Evolutionary conservation across 208 protist genomes (phyloP), one percentile per base, ranked within the genome.

Genomic region (Porcisia hertigi): DNA sequence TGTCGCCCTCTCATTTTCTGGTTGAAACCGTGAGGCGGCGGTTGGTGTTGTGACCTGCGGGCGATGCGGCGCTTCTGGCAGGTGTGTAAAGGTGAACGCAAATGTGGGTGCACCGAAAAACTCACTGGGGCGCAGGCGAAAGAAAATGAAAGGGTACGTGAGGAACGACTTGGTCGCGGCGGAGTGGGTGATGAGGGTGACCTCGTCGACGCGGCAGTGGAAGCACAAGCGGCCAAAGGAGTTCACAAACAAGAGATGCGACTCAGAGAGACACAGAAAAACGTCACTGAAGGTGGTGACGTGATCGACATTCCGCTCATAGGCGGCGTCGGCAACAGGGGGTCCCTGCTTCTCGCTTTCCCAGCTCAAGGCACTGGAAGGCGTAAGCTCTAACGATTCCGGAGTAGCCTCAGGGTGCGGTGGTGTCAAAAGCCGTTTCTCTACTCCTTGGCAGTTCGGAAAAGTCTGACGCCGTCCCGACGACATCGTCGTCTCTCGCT

Each of bases 161-260:
- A 43, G 64, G 16, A 67, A 70, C 55, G 45, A 34, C n/a, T 53
- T 34, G n/a, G 20, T 67, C 14, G 53, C 73, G n/a, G 77, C 77
- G 14, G 80, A 81, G 74, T 83, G 76, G 18, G 79, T 82, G 36
- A 89, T 58, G 20, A 76, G 52, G 64, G 73, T 72, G 20, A 89
- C 71, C 63, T 89, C 79, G 58, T 84, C 82, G 58, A 85, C 39
- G 36, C 74, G 58, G 69, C 69, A 86, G 55, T 89, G 81, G 16
- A 82, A 73, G 41, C 75, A 60, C 18, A 83, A 53, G 25, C 78
- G 77, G 0, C 86, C 86, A 30, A 89, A 89, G 11, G 86, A 89
- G 76, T 85, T 84, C 25, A 84, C 18, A 45, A 86, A 89, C 14
- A 89, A 63, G 20, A 89, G 41, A 66, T 83, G 77, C n/a, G 76